Conservation (phyloP, 169 alveolate genomes). For the Cryptosporidium meleagridis region DNA sequence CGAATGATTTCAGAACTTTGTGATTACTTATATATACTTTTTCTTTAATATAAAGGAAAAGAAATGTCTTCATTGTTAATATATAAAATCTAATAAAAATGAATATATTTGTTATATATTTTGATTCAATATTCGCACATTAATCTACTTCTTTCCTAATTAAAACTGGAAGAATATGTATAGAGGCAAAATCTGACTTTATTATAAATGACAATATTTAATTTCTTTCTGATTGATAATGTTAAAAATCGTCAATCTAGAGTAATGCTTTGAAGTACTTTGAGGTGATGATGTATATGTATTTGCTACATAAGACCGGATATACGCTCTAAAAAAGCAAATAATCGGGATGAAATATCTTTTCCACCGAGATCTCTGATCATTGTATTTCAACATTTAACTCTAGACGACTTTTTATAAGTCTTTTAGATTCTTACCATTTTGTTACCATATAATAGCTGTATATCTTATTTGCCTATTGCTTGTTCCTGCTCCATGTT, state of each 20-base stretch:
- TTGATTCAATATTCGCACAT: neutral
- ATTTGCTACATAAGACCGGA: constrained; percentile 63
- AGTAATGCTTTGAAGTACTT: neutral
- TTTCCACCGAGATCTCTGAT: constrained; percentile 75
- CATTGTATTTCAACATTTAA: constrained; percentile 4
- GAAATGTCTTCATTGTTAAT: constrained; percentile 7
- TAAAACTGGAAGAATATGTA: neutral
- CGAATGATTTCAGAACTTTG: neutral
- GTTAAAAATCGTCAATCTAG: neutral
- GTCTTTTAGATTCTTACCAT: neutral
- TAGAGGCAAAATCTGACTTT: neutral
- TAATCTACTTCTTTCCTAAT: constrained; percentile 51
- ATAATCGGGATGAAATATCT: constrained; percentile 24
- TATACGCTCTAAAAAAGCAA: neutral
- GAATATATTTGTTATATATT: neutral
- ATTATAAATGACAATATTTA: no score
- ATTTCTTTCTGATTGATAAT: no score
- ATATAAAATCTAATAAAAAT: neutral
- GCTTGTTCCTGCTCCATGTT: neutral
- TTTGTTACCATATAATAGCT: neutral
- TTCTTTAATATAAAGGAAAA: neutral
- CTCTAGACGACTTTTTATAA: neutral
- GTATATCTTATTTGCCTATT: no score
- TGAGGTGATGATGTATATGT: constrained; percentile 27
- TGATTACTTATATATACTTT: no score